Percentiles rank a stretch among this genome's conserved stretches.
These are phyloP conservation scores for Suillus sp. DNA, from an alignment of 768 basidiomycete genomes.

Conservation along the genomic window DNA sequence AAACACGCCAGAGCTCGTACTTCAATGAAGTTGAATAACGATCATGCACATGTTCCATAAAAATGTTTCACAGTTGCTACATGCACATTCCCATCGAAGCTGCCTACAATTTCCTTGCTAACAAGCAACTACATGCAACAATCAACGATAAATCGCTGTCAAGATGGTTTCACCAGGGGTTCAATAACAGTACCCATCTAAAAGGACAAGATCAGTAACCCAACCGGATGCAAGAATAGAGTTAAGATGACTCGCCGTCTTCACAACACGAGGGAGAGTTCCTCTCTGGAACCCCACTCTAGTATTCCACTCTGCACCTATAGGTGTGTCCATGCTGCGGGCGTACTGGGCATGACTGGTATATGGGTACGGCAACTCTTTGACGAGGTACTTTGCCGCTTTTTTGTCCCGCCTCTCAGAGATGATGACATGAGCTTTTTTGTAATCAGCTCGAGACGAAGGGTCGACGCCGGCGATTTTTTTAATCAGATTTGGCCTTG, in stretches of 20 bases:
- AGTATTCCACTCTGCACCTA: conserved; percentile 95
- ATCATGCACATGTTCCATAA: background rate
- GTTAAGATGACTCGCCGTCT: conserved; percentile 58
- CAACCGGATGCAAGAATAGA: conserved; percentile 16
- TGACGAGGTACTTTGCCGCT: conserved; percentile 83
- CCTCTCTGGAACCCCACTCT: conserved; percentile 80
- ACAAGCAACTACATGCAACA: background rate
- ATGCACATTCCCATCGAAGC: background rate
- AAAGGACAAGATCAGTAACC: conserved; percentile 14
- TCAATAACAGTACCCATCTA: conserved; percentile 74
- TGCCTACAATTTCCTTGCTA: background rate
- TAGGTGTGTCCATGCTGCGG: conserved; percentile 73
- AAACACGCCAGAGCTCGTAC: background rate
- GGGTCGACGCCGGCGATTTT: conserved; percentile 83
- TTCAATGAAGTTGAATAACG: background rate
- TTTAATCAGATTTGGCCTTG: conserved; percentile 76
- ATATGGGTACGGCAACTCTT: conserved; percentile 93
- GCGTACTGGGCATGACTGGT: conserved; percentile 94
- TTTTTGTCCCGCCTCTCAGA: conserved; percentile 96
- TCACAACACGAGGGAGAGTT: conserved; percentile 83
- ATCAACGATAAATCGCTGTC: background rate
- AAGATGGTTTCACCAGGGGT: conserved; percentile 60
- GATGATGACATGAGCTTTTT: conserved; percentile 89
- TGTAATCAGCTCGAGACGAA: conserved; percentile 76
- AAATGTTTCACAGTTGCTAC: background rate